Evolutionary conservation across 2,329 filamentous ascomycete species (phyloP), one percentile per base, ranked within the genome.

Genomic region (Gyromitra esculenta): DNA sequence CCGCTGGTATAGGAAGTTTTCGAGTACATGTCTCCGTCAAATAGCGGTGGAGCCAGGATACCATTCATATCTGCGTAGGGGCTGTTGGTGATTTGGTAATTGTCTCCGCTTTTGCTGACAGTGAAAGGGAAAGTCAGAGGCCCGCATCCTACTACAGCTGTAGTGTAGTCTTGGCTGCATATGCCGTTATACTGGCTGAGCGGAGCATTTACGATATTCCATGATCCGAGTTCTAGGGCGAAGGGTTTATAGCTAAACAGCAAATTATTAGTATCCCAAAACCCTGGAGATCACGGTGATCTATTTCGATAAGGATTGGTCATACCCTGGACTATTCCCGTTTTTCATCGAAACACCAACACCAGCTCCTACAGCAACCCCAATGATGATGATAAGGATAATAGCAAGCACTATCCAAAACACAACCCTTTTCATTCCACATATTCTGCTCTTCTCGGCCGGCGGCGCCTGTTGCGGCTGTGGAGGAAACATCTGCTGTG

Each of bases 391-490:
- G 39, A 64, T 6, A 41, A 66, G 1, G 13, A 56, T 8, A 39
- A 73, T 18, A 2, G 13, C 62, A 5, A 73, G 11, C 11, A 73
- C 11, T n/a, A 66, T 59, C 60, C 60, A 73, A 66, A 73, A 73
- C 31, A 60, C 9, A 9, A n/a, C 35, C 35, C 13, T 73, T 11
- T 15, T 60, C 60, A 73, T 66, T 25, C 70, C 70, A 59, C 60
- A 66, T 73, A 73, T 52, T 31, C 37, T 48, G n/a, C 11, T 35
- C n/a, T 18, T 50, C 31, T 15, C 39, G 2, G 56, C 4, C 5
- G 45, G 48, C 9, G 25, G 41, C n/a, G 25, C 35, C 9, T 18
- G 50, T n/a, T 66, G 45, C 18, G 15, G 37, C 25, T 57, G 69
- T 11, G 37, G 25, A 5, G 50, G 39, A 43, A 56, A 54, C 5